Evolutionary conservation across 2,329 filamentous ascomycete species (phyloP), one percentile per base, ranked within the genome.

Genomic region (Graphilbum ipis-grandicollis): DNA sequence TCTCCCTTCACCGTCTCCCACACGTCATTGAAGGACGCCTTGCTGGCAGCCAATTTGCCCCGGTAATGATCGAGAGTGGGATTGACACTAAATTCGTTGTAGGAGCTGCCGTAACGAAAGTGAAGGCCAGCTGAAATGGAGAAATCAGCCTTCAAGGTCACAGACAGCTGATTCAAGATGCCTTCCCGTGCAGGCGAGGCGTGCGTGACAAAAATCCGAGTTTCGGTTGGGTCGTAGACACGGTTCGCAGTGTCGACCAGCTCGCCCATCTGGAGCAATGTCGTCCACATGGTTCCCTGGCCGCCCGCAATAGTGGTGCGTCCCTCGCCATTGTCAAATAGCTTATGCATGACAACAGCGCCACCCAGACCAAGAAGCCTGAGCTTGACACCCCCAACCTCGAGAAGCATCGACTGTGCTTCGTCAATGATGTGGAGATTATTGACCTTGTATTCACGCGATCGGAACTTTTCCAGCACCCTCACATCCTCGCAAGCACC

Each of bases 281-380:
- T 98, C 8, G 90, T 98, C 90, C 90, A 98, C 90, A 98, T 98
- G 33, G 90, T 98, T 43, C 90, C 90, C 57, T 98, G 90, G 17
- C 90, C 90, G 54, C 90, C 90, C 18, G 90, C 90, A 57, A 98
- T 98, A 2, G 92, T 98, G 35, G 90, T 98, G 57, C 88, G 78
- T 42, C 90, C 90, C 54, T 98, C 90, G 38, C 90, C 90, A 48
- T 98, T 98, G 57, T 98, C 90, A 52, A 98, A 98, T 15, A 98
- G 73, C 68, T 98, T 98, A 68, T 98, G 90, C 85, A 98, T 98
- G 41, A 98, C 90, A 5, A 98, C 88, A 7, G 90, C 90, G 50
- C 90, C 90, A 46, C 90, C 90, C 25, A 98, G 68, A 43, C 90
- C 90, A 22, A 98, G 72, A 35, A 98, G 70, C 50, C 90, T 81